Evolutionary conservation across 768 basidiomycete genomes (phyloP).

Genomic region (Leccinum subgranulosum): DNA sequence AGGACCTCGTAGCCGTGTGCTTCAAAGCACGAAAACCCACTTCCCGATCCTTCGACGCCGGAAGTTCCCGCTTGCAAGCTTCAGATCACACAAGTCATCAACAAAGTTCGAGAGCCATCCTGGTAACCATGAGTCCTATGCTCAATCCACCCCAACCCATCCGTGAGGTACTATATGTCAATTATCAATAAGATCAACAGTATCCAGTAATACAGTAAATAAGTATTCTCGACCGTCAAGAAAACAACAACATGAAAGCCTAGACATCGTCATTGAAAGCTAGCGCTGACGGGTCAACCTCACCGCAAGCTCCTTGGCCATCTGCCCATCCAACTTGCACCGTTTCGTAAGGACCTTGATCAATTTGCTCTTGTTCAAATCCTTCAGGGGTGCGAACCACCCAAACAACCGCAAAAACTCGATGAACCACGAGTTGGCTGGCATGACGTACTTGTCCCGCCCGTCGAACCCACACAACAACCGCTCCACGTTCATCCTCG

Average conservation of each 20-base stretch:
- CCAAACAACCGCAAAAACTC: conserved; percentile 19
- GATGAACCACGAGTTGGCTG: conserved; percentile 23
- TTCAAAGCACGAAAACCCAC: conserved; percentile 47
- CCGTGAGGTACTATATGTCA: not conserved
- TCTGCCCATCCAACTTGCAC: conserved; percentile 18
- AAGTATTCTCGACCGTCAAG: no score
- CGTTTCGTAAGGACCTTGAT: conserved; percentile 22
- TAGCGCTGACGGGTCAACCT: conserved; percentile 3
- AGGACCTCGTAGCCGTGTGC: conserved; percentile 97
- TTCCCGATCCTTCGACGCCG: no score
- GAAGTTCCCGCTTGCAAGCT: no score
- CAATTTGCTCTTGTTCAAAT: conserved; percentile 13
- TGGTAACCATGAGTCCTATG: no score
- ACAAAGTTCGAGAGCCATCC: no score
- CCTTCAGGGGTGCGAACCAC: conserved; percentile 12
- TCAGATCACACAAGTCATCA: no score
- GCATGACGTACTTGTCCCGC: conserved; percentile 19
- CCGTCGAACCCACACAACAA: conserved; percentile 18
- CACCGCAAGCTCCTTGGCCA: conserved; percentile 15
- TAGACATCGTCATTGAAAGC: not conserved
- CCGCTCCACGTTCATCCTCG: conserved; percentile 9
- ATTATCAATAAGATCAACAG: not conserved
- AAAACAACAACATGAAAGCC: not conserved
- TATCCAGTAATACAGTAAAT: not conserved
- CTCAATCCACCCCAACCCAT: no score